Percentiles rank a stretch among this genome's conserved stretches.
These are phyloP conservation scores for Dunaliella salina DNA, from an alignment of 163 green algal genomes.

Conservation along the genomic window DNA sequence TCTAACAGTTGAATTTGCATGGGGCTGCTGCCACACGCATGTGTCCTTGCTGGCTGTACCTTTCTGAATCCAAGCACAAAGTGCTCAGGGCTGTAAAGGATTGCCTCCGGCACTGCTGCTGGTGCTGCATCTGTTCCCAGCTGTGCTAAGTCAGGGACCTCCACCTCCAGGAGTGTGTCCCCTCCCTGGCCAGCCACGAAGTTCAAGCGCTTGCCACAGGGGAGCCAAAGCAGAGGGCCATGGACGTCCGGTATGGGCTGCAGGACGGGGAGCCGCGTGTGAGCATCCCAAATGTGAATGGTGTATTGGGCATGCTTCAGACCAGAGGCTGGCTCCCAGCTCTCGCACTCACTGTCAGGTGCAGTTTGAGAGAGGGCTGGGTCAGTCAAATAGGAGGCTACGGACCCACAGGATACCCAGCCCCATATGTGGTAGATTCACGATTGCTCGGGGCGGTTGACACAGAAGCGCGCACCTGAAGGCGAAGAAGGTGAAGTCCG, in stretches of 20 bases:
- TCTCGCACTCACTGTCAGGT: background rate
- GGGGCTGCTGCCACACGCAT: no score
- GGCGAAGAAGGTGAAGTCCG: slow-evolving; percentile 7
- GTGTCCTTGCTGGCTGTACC: background rate
- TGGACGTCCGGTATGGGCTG: slow-evolving; percentile 6
- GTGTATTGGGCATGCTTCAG: slow-evolving; percentile 9
- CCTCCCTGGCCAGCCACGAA: background rate
- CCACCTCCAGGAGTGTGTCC: background rate
- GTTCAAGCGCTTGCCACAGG: background rate
- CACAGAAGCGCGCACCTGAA: background rate
- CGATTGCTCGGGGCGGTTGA: no score
- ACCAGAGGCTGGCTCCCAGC: background rate
- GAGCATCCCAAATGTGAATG: slow-evolving; percentile 6
- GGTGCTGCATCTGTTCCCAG: background rate
- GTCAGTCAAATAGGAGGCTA: no score
- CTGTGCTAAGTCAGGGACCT: background rate
- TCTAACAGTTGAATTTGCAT: background rate
- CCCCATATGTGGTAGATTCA: no score
- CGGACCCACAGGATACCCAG: no score
- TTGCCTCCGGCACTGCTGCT: background rate
- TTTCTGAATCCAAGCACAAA: background rate
- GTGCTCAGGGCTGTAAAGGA: background rate
- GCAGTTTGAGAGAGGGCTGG: no score
- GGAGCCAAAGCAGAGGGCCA: slow-evolving; percentile 5
- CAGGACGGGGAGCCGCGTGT: background rate